These are phyloP conservation scores for Carex sylvatica DNA, from an alignment of 202 grass and related monocot species.

Conservation along the genomic window DNA sequence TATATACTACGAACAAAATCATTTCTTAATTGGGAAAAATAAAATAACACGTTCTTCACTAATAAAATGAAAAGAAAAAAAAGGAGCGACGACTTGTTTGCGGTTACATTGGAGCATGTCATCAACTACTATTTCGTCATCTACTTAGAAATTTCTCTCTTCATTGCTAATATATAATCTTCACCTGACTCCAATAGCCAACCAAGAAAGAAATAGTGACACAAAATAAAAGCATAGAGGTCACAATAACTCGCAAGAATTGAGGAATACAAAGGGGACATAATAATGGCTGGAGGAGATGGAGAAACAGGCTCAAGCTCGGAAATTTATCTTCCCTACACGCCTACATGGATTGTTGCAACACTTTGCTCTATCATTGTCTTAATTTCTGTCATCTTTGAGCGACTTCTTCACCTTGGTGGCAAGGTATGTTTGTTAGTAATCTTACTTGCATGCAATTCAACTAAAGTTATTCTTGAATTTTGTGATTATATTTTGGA, in stretches of 20 bases:
- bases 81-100: neutral
- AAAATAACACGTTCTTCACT: neutral
- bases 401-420: conserved; percentile 62
- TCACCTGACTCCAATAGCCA: neutral
- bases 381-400: conserved; percentile 78
- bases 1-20: neutral
- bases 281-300: conserved; percentile 65
- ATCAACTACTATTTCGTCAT: neutral
- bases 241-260: neutral
- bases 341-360: conserved; percentile 84
- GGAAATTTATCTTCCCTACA: conserved; percentile 45
- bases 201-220: too few species aligned
- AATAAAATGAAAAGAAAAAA: neutral
- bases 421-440: conserved; percentile 54
- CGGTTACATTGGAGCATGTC: neutral
- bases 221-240: neutral
- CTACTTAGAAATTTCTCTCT: neutral
- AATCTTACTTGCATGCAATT: neutral
- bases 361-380: conserved; percentile 69
- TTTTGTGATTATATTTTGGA: too few species aligned
- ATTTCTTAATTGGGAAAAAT: neutral
- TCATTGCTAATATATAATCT: neutral
- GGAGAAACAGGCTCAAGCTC: conserved; percentile 19
- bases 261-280: neutral
- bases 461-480: neutral